Percentiles rank a stretch among this genome's conserved stretches.
Conservation (phyloP, 2,329 filamentous ascomycete genomes). For the Neocucurbitaria cava region DNA sequence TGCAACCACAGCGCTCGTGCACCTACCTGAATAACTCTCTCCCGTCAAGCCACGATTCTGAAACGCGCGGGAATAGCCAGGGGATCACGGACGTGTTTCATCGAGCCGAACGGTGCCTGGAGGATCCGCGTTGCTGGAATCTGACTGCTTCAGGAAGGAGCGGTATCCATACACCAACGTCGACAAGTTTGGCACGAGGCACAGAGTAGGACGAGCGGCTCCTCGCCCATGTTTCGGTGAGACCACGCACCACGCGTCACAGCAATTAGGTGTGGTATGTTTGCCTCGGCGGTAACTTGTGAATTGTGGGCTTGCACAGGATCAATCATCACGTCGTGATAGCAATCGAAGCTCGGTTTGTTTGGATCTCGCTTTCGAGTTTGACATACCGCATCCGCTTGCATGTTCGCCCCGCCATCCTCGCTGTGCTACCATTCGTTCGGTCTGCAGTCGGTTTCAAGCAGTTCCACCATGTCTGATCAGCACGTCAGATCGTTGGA, state of each 20-base stretch:
- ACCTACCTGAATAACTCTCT: background rate
- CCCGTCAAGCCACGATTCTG: slow-evolving; percentile 19
- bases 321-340: background rate
- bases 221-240: background rate
- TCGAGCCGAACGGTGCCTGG: slow-evolving; percentile 21
- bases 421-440: background rate
- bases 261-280: slow-evolving; percentile 9
- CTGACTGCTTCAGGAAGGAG: slow-evolving; percentile 11
- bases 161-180: slow-evolving; percentile 4
- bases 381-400: background rate
- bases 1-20: background rate
- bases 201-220: slow-evolving; percentile 6
- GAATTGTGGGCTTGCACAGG: slow-evolving; percentile 1
- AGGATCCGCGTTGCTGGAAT: slow-evolving; percentile 19
- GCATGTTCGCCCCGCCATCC: background rate
- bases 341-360: background rate
- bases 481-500: slow-evolving; percentile 2
- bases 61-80: slow-evolving; percentile 28
- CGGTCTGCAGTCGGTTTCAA: background rate
- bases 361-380: background rate
- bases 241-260: slow-evolving; percentile 4
- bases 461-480: slow-evolving; percentile 7
- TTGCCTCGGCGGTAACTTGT: slow-evolving; percentile 9
- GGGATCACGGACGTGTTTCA: slow-evolving; percentile 30
- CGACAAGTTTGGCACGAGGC: slow-evolving; percentile 11